Evolutionary conservation across 495 filamentous ascomycete genomes (phyloP).

Genomic region (Xylaria palmicola): DNA sequence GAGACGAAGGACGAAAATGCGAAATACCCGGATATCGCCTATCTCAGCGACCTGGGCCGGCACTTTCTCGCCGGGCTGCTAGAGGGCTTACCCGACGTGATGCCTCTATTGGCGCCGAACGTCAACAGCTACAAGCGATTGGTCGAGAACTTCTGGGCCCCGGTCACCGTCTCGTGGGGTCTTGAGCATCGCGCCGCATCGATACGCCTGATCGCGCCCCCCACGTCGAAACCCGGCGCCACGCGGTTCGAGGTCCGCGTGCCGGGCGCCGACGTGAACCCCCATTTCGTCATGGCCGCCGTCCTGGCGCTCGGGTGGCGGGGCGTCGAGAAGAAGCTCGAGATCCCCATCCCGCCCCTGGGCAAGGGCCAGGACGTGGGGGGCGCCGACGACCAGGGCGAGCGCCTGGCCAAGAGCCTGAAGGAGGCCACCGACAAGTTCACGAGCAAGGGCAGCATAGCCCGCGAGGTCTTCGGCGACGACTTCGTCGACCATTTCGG

Average conservation of each 20-base stretch:
- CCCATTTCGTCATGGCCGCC: conserved; percentile 82
- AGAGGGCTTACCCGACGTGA: conserved; percentile 86
- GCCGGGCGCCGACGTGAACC: conserved; percentile 86
- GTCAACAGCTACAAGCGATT: conserved; percentile 97
- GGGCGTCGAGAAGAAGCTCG: conserved; percentile 85
- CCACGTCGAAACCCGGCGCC: conserved; percentile 74
- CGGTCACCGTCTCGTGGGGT: conserved; percentile 96
- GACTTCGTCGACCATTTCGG: conserved; percentile 95
- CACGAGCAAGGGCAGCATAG: conserved; percentile 71
- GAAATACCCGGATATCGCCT: conserved; percentile 67
- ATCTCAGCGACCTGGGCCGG: conserved; percentile 85
- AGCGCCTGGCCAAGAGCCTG: conserved; percentile 74
- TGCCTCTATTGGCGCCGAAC: conserved; percentile 91
- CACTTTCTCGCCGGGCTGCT: conserved; percentile 91
- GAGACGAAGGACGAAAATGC: conserved; percentile 66
- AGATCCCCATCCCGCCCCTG: conserved; percentile 77
- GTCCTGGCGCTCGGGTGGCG: conserved; percentile 84
- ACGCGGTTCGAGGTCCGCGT: conserved; percentile 92
- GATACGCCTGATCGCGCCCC: conserved; percentile 84
- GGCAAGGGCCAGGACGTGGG: conserved; percentile 81
- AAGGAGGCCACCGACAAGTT: conserved; percentile 80
- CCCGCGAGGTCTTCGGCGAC: conserved; percentile 88
- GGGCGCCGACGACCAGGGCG: conserved; percentile 61
- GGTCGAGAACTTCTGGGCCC: conserved; percentile 99
- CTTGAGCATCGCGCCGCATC: conserved; percentile 92